Percentiles rank a stretch among this genome's conserved stretches.
phyloP scores from a whole-genome alignment of 495 filamentous ascomycete genomes.

The Aspergillus sclerotiicarbonarius region DNA sequence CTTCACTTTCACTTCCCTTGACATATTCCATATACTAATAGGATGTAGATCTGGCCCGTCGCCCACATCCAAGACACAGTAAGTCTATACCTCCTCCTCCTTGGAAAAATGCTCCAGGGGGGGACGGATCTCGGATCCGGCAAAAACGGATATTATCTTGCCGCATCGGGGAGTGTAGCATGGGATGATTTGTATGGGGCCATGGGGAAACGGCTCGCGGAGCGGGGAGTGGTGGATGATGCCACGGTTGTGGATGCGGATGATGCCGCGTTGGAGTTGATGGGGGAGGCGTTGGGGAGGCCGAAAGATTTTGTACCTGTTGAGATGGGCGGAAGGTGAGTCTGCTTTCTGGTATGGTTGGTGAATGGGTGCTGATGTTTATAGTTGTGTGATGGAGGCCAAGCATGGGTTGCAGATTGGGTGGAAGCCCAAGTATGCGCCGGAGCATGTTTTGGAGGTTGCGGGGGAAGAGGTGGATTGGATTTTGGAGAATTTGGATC shows the following conservation, averaged over 20 bases:
- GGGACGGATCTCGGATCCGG: slow-evolving; percentile 35
- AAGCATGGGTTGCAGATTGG: slow-evolving; percentile 36
- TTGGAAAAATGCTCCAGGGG: slow-evolving; percentile 40
- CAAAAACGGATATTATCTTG: slow-evolving; percentile 50
- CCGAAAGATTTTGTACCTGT: slow-evolving; percentile 31
- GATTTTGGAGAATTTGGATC: slow-evolving; percentile 24
- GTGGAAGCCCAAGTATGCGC: slow-evolving; percentile 36
- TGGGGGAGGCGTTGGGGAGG: slow-evolving; percentile 34
- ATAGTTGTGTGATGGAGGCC: slow-evolving; percentile 39
- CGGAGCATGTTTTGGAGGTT: slow-evolving; percentile 40
- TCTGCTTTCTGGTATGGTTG: not conserved
- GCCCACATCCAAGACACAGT: slow-evolving; percentile 46
- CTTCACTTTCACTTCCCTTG: not conserved
- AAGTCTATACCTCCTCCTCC: slow-evolving; percentile 39
- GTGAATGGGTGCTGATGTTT: not conserved
- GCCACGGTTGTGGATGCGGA: slow-evolving; percentile 29
- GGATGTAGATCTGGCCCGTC: slow-evolving; percentile 47
- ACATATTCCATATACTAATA: not conserved
- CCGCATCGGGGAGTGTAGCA: slow-evolving; percentile 39
- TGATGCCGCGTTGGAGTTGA: slow-evolving; percentile 29
- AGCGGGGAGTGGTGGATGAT: slow-evolving; percentile 34
- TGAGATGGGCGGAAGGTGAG: slow-evolving; percentile 41
- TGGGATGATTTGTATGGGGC: slow-evolving; percentile 49
- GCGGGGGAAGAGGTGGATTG: slow-evolving; percentile 38
- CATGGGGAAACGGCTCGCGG: slow-evolving; percentile 37